These are phyloP conservation scores for Peronospora belbahrii DNA, from an alignment of 352 stramenopile species.

Conservation along the genomic window DNA sequence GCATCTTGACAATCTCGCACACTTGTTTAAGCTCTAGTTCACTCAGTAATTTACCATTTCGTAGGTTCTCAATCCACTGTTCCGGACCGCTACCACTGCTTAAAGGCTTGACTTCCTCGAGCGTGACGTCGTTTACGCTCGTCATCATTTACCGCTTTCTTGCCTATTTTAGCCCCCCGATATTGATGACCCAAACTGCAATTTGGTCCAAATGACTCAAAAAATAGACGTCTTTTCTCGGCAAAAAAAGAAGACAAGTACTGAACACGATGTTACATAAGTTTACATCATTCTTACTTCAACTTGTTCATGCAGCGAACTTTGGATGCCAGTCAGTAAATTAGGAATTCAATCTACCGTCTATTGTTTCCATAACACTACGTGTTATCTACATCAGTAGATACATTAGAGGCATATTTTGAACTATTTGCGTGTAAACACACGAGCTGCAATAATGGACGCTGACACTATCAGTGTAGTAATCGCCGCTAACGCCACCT, in stretches of 20 bases:
- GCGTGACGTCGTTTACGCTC: conserved; percentile 53
- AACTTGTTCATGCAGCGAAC: too few relatives aligned
- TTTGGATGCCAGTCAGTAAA: too few relatives aligned
- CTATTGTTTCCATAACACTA: too few relatives aligned
- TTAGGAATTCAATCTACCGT: too few relatives aligned
- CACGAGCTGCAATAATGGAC: conserved; percentile 37
- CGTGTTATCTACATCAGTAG: background rate
- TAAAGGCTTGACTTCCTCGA: conserved; percentile 43
- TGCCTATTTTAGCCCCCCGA: background rate
- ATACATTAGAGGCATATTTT: background rate
- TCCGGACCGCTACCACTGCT: conserved; percentile 60
- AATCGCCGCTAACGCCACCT: conserved; percentile 39
- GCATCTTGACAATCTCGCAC: conserved; percentile 87
- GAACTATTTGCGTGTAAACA: conserved; percentile 34
- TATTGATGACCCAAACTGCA: too few relatives aligned
- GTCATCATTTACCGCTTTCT: conserved; percentile 29
- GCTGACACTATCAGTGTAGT: conserved; percentile 44
- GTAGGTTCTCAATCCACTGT: conserved; percentile 81
- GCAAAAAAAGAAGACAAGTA: background rate
- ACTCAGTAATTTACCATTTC: conserved; percentile 67
- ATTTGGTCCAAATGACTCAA: too few relatives aligned
- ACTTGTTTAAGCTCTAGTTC: conserved; percentile 87
- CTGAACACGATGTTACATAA: too few relatives aligned
- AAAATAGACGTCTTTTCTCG: background rate
- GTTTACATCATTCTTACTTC: too few relatives aligned